Base-by-base conservation (phyloP, 495 filamentous ascomycete genomes). In the Terfezia claveryi region DNA sequence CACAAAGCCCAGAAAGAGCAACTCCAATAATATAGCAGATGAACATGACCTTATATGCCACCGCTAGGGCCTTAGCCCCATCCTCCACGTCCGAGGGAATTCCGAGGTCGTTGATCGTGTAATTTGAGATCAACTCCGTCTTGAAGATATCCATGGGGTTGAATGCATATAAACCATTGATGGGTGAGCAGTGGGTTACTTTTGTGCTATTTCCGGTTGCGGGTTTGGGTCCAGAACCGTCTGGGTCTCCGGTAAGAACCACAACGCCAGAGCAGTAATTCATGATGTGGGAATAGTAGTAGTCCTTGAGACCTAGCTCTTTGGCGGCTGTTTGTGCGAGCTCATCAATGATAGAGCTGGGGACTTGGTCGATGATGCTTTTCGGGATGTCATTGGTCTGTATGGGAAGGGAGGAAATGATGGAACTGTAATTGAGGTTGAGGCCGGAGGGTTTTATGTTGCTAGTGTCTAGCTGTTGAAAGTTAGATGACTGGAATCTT, bases 31-130 rank as follows among this genome's bases (percentile, higher is more conserved):
- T 55, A 44, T 62, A 62, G 8, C 52, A 50, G 16, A 65, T 50
- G 59, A 56, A 64, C 62, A 65, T 65, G 11, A 38, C 41, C 41
- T 58, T 59, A 23, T 65, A 65, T 5, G 57, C 63, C 8, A 38
- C 20, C 10, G 62, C 57, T 8, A 65, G 50, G 3, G 57, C 57
- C 7, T 37, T 14, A 16, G 62, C 37, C 1, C 58, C 63, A 0
- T 10, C 7, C 11, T 65, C 36, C 0, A 65, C 57, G 7, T 62
- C 60, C 38, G 54, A 60, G 3, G 59, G 55, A 17, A 65, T 56
- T 12, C 60, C 60, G 10, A 65, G 17, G 44, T 62, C 56, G 2
- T 64, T 41, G 7, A 65, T 38, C 5, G 62, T 62, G 27, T 62
- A 20, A 1, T 54, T 56, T 1, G 49, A 0, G 7, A 56, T 54